Conservation (phyloP, 495 filamentous ascomycete species). For the Penicillium salamii region DNA sequence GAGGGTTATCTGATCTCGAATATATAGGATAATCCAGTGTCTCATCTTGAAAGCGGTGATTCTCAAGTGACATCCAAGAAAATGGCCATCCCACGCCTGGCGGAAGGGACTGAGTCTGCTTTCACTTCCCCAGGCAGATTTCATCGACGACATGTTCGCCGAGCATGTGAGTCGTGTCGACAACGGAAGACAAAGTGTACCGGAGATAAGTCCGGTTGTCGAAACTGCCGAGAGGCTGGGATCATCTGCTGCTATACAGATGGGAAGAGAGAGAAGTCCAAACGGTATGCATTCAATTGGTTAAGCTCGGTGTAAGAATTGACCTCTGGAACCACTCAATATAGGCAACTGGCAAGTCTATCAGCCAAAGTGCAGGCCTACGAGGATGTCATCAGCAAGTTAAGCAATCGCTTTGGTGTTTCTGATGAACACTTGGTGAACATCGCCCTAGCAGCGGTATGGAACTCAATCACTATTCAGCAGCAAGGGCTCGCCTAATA, state of each 20-base stretch:
- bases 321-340: background rate
- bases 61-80: conserved; percentile 27
- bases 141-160: conserved; percentile 43
- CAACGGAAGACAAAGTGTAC: conserved; percentile 58
- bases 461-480: conserved; percentile 3
- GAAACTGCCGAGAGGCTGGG: conserved; percentile 52
- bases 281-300: conserved; percentile 36
- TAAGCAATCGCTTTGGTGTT: conserved; percentile 36
- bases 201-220: conserved; percentile 52
- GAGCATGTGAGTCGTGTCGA: conserved; percentile 48
- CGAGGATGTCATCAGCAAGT: conserved; percentile 40
- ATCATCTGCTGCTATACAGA: conserved; percentile 53
- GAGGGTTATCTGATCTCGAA: conserved; percentile 2
- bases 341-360: conserved; percentile 48
- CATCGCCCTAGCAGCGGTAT: conserved; percentile 33
- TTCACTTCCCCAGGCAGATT: conserved; percentile 36
- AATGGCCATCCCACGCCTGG: conserved; percentile 42
- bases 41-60: conserved; percentile 18
- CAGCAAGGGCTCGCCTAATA: conserved; percentile 10
- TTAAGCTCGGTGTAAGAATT: background rate
- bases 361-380: conserved; percentile 49
- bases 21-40: conserved; percentile 22
- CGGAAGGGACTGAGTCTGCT: conserved; percentile 38
- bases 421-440: conserved; percentile 41
- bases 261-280: conserved; percentile 56